Evolutionary conservation across 257 asterid species (phyloP), one percentile per base, ranked within the genome.

Genomic region (Apocynum venetum): DNA sequence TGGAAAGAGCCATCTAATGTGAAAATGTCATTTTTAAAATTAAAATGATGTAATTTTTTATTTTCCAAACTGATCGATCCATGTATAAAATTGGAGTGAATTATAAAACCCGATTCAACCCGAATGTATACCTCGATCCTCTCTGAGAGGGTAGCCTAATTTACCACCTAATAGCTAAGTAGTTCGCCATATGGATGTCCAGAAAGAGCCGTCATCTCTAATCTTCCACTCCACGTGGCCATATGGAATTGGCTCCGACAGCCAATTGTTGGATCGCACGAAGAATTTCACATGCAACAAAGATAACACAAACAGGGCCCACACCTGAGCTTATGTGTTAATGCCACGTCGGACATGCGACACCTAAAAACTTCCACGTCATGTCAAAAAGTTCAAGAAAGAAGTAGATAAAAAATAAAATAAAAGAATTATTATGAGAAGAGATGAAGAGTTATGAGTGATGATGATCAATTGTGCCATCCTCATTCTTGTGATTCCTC

Each of bases 381-480:
- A 85, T 76, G 83, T 82, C 84, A 81, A 87, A 90, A 91, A 87
- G 93, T 80, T 83, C 86, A 68, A 78, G 75, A 71, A 85, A 90
- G 86, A 88, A 83, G 75, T 78, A 74, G 43, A 49, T 46, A 53
- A 31, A 80, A 66, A 74, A 17, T 1, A 59, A 59, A 65, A 19
- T 65, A 38, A 55, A 63, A 43, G 6, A 70, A 47, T 19, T 8
- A 40, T 47, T 4, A 40, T 47, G 60, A 84, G 70, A 75, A 63
- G 31, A 74, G 76, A 83, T 51, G 69, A 80, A 82, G 67, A 48
- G 61, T 74, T 3, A 75, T 14, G 52, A 44, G 9, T 48, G 73
- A 41, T 19, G 60, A 83, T 75, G 76, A 77, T 82, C 73, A 64
- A 80, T 77, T 75, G 59, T 80, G 52, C 67, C 70, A 67, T 55